phyloP scores from a whole-genome alignment of 345 rosid species.

The Streptanthus diversifolius region DNA sequence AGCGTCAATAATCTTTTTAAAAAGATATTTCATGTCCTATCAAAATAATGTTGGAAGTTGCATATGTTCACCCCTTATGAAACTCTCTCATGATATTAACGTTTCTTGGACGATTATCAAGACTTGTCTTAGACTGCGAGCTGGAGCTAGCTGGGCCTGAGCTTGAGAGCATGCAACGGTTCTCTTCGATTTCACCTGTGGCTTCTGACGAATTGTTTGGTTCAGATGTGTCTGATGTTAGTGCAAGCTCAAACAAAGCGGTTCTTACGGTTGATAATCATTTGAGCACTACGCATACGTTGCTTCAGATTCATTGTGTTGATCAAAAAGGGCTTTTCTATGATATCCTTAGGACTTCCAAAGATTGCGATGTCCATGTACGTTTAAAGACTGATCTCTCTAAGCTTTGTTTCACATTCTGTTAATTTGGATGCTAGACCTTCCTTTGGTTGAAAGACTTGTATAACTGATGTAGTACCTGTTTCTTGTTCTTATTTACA shows the following conservation, averaged over 20 bases:
- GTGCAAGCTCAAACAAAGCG: constrained; percentile 36
- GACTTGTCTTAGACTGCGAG: constrained; percentile 41
- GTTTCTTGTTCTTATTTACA: constrained; percentile 15
- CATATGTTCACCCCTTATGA: neutral
- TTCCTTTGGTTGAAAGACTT: neutral
- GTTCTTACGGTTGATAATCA: constrained; percentile 52
- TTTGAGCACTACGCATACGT: constrained; percentile 69
- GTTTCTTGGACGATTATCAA: too few species aligned
- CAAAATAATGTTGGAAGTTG: neutral
- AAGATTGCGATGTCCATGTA: constrained; percentile 70
- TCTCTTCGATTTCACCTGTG: constrained; percentile 50
- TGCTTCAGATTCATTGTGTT: constrained; percentile 61
- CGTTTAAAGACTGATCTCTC: neutral
- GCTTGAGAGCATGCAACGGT: constrained; percentile 42
- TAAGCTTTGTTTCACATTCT: neutral
- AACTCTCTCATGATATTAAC: neutral
- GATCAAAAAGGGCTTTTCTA: constrained; percentile 79
- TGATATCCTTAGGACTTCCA: constrained; percentile 68
- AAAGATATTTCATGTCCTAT: neutral
- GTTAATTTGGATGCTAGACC: neutral
- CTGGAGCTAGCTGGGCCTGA: constrained; percentile 64
- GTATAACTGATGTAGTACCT: constrained; percentile 8
- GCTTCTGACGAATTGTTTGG: constrained; percentile 55
- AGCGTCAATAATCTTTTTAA: too few species aligned
- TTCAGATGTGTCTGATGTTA: constrained; percentile 33